Percentiles rank a stretch among this genome's conserved stretches.
phyloP scores from a whole-genome alignment of 208 protist species.

The Angomonas ambiguus region DNA sequence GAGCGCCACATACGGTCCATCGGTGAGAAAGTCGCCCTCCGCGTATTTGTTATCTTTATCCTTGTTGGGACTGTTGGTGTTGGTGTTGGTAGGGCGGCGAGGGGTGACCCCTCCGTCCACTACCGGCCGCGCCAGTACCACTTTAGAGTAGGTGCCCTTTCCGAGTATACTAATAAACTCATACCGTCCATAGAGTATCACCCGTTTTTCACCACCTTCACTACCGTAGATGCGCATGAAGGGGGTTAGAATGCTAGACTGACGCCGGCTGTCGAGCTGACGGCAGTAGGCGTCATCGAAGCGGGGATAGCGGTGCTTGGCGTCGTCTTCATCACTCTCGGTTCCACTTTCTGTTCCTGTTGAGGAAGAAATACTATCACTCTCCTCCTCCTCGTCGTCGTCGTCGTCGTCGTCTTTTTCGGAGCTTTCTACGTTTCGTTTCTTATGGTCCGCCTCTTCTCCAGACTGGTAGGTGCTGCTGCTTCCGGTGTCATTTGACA shows the following conservation, averaged over 20 bases:
- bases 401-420: slow-evolving; percentile 15
- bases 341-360: slow-evolving; percentile 6
- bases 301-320: slow-evolving; percentile 48
- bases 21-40: slow-evolving; percentile 5
- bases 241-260: not conserved
- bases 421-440: slow-evolving; percentile 12
- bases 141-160: slow-evolving; percentile 82
- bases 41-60: not conserved
- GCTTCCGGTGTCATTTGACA: not conserved
- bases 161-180: slow-evolving; percentile 50
- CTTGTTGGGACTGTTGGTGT: not conserved
- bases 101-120: slow-evolving; percentile 15
- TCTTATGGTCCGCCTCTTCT: not conserved
- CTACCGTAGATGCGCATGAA: slow-evolving; percentile 7
- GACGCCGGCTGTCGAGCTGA: not conserved
- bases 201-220: slow-evolving; percentile 8
- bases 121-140: slow-evolving; percentile 42
- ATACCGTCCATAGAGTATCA: slow-evolving; percentile 69
- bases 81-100: not conserved
- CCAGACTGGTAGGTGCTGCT: slow-evolving; percentile 7
- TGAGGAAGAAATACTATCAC: not conserved
- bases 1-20: slow-evolving; percentile 35
- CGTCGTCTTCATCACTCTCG: slow-evolving; percentile 16
- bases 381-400: slow-evolving; percentile 22
- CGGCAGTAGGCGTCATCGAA: slow-evolving; percentile 51